Evolutionary conservation across 805 yeast species (phyloP).

Genomic region (Maudiozyma bulderi): DNA sequence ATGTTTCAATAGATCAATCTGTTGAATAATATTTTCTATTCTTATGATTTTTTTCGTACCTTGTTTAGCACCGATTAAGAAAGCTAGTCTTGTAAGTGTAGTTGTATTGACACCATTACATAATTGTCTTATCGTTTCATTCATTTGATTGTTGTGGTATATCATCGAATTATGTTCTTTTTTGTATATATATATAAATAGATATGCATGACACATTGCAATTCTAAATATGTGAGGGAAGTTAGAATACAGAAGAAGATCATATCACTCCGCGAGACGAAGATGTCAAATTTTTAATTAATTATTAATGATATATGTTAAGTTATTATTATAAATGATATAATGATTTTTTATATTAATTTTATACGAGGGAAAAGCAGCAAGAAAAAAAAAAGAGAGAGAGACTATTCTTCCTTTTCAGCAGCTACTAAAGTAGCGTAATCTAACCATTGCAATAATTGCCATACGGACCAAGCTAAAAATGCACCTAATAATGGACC

Average conservation of each 20-base stretch:
- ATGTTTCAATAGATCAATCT: constrained; percentile 4
- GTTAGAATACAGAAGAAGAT: too few relatives aligned
- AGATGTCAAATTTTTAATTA: too few relatives aligned
- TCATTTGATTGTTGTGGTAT: background rate
- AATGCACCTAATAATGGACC: constrained; percentile 72
- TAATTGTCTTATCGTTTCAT: background rate
- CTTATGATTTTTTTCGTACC: constrained; percentile 15
- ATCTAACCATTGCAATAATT: constrained; percentile 51
- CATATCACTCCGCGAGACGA: too few relatives aligned
- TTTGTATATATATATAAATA: too few relatives aligned
- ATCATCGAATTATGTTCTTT: background rate
- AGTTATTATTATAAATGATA: too few relatives aligned
- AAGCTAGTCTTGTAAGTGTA: constrained; percentile 14
- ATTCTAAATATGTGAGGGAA: too few relatives aligned
- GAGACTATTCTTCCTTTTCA: constrained; percentile 8
- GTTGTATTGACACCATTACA: constrained; percentile 11
- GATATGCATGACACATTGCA: too few relatives aligned
- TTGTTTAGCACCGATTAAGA: constrained; percentile 14
- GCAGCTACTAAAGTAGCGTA: constrained; percentile 43
- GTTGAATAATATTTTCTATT: constrained; percentile 11
- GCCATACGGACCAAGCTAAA: constrained; percentile 60
- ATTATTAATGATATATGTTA: too few relatives aligned
- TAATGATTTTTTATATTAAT: background rate
- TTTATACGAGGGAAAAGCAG: background rate
- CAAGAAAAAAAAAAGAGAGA: background rate